Evolutionary conservation across 78 protist genomes (phyloP).

Genomic region (Dictyostelium purpureum): DNA sequence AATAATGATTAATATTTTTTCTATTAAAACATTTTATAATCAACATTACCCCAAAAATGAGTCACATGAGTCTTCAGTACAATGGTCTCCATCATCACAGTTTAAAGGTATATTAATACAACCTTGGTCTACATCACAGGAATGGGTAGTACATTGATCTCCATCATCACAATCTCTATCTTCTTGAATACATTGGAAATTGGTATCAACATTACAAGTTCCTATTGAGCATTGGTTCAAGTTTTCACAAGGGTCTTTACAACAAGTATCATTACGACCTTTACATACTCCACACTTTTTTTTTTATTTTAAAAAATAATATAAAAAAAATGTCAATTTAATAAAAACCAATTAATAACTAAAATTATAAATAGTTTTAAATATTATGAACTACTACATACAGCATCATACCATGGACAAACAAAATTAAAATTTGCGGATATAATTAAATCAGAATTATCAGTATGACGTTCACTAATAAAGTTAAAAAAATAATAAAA

Average conservation of each 20-base stretch:
- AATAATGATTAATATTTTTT: no score
- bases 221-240: neutral
- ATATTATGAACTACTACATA: no score
- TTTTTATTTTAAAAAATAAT: no score
- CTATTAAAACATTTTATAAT: no score
- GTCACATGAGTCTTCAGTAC: no score
- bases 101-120: no score
- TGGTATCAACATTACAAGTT: neutral
- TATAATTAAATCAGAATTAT: neutral
- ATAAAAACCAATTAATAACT: no score
- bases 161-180: conserved; percentile 16
- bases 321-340: no score
- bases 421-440: neutral
- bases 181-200: neutral
- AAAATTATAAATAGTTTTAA: no score
- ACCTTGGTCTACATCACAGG: no score
- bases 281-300: conserved; percentile 24
- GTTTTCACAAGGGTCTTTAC: neutral
- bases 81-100: no score
- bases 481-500: neutral
- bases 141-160: neutral
- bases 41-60: no score
- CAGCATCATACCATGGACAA: neutral
- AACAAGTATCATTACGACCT: conserved; percentile 1
- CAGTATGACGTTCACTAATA: neutral